A percentile compares a stretch with the other conserved stretches of the same genome.
phyloP scores from a whole-genome alignment of 1,284 basidiomycete species.

The Athelia sp. region DNA sequence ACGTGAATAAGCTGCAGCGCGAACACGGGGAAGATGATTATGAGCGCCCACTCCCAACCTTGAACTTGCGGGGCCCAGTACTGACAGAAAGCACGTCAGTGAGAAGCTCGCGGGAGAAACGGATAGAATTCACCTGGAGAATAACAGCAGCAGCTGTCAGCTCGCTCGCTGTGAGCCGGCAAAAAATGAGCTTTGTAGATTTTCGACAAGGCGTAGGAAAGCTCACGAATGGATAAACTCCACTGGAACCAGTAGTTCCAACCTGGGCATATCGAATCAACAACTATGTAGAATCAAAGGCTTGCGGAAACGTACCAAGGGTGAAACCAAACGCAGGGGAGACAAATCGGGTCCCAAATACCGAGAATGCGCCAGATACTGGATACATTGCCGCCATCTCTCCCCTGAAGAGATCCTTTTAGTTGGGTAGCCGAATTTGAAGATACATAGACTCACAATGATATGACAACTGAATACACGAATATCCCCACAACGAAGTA shows the following conservation, averaged over 20 bases:
- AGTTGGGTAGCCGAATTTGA: neutral
- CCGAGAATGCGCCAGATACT: conserved; percentile 47
- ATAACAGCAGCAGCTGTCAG: conserved; percentile 37
- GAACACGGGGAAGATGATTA: conserved; percentile 44
- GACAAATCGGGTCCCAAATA: conserved; percentile 40
- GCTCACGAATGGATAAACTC: conserved; percentile 35
- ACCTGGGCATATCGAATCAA: conserved; percentile 22
- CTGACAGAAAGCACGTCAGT: conserved; percentile 11
- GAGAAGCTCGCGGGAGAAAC: conserved; percentile 5
- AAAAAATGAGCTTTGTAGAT: neutral
- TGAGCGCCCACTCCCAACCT: conserved; percentile 48
- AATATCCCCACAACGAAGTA: conserved; percentile 47
- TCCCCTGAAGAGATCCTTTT: conserved; percentile 20
- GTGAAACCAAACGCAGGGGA: conserved; percentile 52
- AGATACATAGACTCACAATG: conserved; percentile 29
- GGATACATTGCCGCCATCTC: conserved; percentile 40
- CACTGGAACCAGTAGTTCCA: conserved; percentile 57
- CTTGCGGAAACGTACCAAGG: conserved; percentile 27
- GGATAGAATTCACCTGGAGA: conserved; percentile 26
- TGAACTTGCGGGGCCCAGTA: conserved; percentile 39
- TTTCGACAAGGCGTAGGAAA: neutral
- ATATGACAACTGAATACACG: conserved; percentile 49
- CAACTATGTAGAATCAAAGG: neutral
- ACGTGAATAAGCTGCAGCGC: conserved; percentile 38
- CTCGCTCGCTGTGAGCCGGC: conserved; percentile 30